Conservation (phyloP, 2,329 filamentous ascomycete species). For the Penicillium sp. region DNA sequence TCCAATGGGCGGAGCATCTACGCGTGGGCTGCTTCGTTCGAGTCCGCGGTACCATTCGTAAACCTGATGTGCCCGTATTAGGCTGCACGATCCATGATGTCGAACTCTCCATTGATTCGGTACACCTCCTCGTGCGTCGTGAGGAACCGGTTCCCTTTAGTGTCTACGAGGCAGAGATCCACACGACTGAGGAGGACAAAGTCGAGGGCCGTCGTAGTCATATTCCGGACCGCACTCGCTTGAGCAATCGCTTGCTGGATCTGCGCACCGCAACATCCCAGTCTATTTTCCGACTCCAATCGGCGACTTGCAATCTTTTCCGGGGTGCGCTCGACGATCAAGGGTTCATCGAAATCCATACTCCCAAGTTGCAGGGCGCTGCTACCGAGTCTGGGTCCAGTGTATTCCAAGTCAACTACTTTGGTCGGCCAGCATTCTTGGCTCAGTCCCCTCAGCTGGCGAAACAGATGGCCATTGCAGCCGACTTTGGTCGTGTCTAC, state of each 20-base stretch:
- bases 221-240: slow-evolving; percentile 66
- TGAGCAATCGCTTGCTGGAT: slow-evolving; percentile 74
- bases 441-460: slow-evolving; percentile 87
- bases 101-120: slow-evolving; percentile 64
- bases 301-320: slow-evolving; percentile 73
- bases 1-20: slow-evolving; percentile 81
- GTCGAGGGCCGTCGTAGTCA: slow-evolving; percentile 54
- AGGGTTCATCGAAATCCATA: slow-evolving; percentile 88
- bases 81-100: slow-evolving; percentile 69
- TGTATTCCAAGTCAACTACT: slow-evolving; percentile 90
- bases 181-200: slow-evolving; percentile 51
- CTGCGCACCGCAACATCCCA: slow-evolving; percentile 81
- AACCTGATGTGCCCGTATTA: slow-evolving; percentile 66
- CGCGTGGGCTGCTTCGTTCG: slow-evolving; percentile 72
- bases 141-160: slow-evolving; percentile 62
- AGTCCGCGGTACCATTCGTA: slow-evolving; percentile 66
- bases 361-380: slow-evolving; percentile 81
- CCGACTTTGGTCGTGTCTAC: slow-evolving; percentile 83
- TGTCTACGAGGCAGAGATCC: slow-evolving; percentile 63
- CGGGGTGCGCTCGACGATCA: slow-evolving; percentile 65
- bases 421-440: slow-evolving; percentile 76
- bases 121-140: slow-evolving; percentile 58
- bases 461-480: slow-evolving; percentile 87
- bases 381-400: slow-evolving; percentile 88
- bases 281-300: slow-evolving; percentile 79